Evolutionary conservation across 179 eudicot genomes (phyloP).

Genomic region (Beta lomatogona): DNA sequence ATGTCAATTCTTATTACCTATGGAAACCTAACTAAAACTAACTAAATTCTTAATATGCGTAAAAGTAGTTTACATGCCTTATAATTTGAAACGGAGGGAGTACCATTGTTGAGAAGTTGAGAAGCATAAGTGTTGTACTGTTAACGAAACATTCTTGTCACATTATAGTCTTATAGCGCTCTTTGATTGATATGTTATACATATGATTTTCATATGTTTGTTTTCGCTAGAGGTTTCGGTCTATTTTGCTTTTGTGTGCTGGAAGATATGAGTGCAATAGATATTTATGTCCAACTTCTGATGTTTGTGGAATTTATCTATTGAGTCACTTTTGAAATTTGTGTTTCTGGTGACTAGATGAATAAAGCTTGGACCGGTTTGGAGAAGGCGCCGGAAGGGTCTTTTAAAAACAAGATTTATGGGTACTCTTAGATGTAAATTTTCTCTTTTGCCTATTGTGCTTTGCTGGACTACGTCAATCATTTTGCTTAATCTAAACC

Average conservation of each 20-base stretch:
- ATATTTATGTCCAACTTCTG: slow-evolving; percentile 18
- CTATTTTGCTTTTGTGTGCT: neutral
- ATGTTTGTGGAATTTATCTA: slow-evolving; percentile 6
- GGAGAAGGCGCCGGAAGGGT: slow-evolving; percentile 84
- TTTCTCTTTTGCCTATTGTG: slow-evolving; percentile 24
- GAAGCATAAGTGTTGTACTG: neutral
- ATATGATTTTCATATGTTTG: neutral
- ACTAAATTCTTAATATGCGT: no score
- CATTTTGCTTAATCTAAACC: slow-evolving; percentile 25
- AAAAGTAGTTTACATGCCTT: no score
- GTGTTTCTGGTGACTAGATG: slow-evolving; percentile 57
- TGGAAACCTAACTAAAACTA: no score
- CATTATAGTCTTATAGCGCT: neutral
- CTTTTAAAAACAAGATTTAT: slow-evolving; percentile 82
- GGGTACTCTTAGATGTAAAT: slow-evolving; percentile 53
- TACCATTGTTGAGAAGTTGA: neutral
- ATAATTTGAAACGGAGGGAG: no score
- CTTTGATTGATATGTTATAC: neutral
- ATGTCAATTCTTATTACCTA: no score
- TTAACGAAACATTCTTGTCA: neutral
- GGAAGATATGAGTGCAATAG: neutral
- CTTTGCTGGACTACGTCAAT: slow-evolving; percentile 11
- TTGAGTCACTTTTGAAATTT: neutral
- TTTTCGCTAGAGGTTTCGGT: neutral
- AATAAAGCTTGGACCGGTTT: slow-evolving; percentile 72